Conservation (phyloP, 257 asterid species). For the Gentiana dahurica region DNA sequence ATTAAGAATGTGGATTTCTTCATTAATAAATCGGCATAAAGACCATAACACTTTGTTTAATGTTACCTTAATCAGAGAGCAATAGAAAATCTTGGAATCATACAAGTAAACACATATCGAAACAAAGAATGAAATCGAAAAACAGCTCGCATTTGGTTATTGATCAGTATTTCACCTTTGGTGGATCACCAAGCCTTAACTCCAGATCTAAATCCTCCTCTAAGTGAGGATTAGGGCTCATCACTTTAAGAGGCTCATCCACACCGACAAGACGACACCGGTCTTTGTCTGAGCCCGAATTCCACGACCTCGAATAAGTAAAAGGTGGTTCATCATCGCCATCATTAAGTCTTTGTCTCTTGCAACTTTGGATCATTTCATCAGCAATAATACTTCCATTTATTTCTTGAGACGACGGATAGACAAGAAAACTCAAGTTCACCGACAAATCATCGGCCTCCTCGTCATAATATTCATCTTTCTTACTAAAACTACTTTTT, state of each 20-base stretch:
- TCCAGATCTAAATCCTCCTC: slow-evolving; percentile 81
- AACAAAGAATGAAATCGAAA: not conserved
- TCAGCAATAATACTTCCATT: slow-evolving; percentile 21
- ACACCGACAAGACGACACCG: slow-evolving; percentile 19
- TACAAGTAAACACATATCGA: not conserved
- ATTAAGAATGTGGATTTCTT: not conserved
- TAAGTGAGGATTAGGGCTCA: slow-evolving; percentile 13
- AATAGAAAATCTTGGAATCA: not conserved
- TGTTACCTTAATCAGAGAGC: not conserved
- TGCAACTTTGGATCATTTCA: slow-evolving; percentile 35
- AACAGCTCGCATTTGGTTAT: not conserved
- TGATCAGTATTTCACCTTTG: slow-evolving; percentile 41
- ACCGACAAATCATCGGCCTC: slow-evolving; percentile 24
- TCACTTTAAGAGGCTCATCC: slow-evolving; percentile 15
- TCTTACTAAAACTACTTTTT: slow-evolving; percentile 12
- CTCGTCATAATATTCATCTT: slow-evolving; percentile 19
- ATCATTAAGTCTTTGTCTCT: slow-evolving; percentile 37
- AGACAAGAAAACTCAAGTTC: slow-evolving; percentile 18
- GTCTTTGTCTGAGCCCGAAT: slow-evolving; percentile 22
- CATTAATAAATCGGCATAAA: not conserved
- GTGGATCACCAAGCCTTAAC: slow-evolving; percentile 78
- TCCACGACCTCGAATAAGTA: slow-evolving; percentile 13
- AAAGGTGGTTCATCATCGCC: slow-evolving; percentile 20
- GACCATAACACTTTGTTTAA: not conserved
- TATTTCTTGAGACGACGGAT: slow-evolving; percentile 7